Percentiles rank a stretch among this genome's conserved stretches.
phyloP scores from a whole-genome alignment of 2,329 filamentous ascomycete genomes.

The Fusarium sulawesiense region DNA sequence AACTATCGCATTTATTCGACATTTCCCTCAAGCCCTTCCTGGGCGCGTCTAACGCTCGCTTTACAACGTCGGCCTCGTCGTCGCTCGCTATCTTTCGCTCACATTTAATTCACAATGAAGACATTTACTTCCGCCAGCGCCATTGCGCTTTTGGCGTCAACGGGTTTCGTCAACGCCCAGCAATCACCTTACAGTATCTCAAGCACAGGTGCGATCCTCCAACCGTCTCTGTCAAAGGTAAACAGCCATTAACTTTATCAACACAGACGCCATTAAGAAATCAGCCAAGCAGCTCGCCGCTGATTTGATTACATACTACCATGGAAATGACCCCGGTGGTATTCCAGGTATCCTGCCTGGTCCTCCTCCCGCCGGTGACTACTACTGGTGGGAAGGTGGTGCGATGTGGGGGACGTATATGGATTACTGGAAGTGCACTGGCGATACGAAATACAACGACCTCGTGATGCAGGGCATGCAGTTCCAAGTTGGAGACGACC shows the following conservation, averaged over 20 bases:
- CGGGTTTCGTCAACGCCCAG: conserved; percentile 39
- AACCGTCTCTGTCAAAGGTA: neutral
- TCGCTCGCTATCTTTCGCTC: conserved; percentile 20
- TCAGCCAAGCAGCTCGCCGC: conserved; percentile 55
- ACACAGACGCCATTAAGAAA: conserved; percentile 53
- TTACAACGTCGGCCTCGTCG: conserved; percentile 4
- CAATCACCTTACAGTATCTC: conserved; percentile 42
- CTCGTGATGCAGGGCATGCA: conserved; percentile 63
- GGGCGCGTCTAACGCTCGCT: conserved; percentile 35
- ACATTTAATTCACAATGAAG: conserved; percentile 37
- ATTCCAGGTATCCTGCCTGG: conserved; percentile 62
- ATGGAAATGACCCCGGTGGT: conserved; percentile 58
- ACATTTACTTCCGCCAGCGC: conserved; percentile 32
- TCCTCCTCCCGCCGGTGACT: conserved; percentile 59
- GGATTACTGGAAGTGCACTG: conserved; percentile 73
- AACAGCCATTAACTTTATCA: conserved; percentile 27
- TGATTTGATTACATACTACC: conserved; percentile 60
- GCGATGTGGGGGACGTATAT: conserved; percentile 72
- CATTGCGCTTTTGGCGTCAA: conserved; percentile 40
- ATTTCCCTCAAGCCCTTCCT: conserved; percentile 18
- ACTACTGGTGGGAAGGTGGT: conserved; percentile 76
- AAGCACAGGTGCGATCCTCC: conserved; percentile 32
- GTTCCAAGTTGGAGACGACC: conserved; percentile 63
- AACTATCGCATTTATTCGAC: conserved; percentile 2
- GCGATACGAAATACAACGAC: conserved; percentile 68